Evolutionary conservation across 208 protist genomes (phyloP), one percentile per base, ranked within the genome.

Genomic region (Leishmania mexicana): DNA sequence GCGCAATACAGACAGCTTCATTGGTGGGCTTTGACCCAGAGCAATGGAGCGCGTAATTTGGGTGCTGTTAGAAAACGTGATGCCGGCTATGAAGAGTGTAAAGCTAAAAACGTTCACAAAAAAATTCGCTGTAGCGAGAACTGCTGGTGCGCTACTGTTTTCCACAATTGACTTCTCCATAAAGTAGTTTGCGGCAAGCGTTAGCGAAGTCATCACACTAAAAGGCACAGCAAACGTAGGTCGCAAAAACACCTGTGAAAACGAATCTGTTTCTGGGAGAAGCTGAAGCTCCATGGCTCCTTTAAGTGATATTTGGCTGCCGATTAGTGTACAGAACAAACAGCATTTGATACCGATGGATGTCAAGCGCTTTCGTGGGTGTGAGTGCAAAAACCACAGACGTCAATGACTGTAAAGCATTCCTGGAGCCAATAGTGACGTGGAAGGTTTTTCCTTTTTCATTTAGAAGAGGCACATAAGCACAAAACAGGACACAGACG

Each of bases 111-210:
- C 84, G 58, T 92, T 85, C 31, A 90, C 67, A 13, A 57, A 75
- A 8, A 87, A 47, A 31, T 84, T 68, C 13, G 60, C 3, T 15
- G 81, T 83, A 11, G 90, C 88, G 1, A 92, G 78, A 38, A 80
- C 64, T 7, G 84, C 84, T 74, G 83, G 86, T 4, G 83, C 81
- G 28, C 86, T 90, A 64, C 80, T 81, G 17, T 84, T 73, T 70
- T 90, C 88, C 19, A 87, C 68, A 7, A 49, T 83, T 1, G 54
- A 75, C 49, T 90, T 93, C 53, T 93, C 89, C 79, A 93, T 84
- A 11, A 88, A 51, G 70, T 93, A 93, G 54, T 67, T 88, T 17
- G 81, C 75, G 51, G 76, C 70, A 40, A 93, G 75, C 84, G 87
- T 83, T 31, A 93, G 49, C 5, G 71, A 78, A 17, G 80, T 71